phyloP scores from a whole-genome alignment of 164 flowering plant species.

The Houttuynia cordata region DNA sequence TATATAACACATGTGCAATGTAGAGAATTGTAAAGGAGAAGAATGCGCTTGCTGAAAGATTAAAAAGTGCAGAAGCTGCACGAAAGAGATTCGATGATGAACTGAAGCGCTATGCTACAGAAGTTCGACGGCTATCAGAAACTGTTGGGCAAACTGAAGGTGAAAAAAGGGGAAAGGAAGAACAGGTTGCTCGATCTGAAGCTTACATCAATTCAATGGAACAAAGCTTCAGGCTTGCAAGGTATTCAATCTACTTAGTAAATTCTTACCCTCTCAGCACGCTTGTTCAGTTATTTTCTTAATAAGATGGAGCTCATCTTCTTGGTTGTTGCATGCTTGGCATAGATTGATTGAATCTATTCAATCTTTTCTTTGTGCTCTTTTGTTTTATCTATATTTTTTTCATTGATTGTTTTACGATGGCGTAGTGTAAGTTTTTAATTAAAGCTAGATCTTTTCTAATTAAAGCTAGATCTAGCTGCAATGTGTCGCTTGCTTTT shows the following conservation, averaged over 20 bases:
- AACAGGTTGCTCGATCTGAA: slow-evolving; percentile 90
- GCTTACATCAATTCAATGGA: slow-evolving; percentile 91
- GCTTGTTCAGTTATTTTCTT: too few species aligned
- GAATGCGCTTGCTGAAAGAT: slow-evolving; percentile 86
- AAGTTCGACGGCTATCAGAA: slow-evolving; percentile 73
- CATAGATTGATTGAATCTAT: too few species aligned
- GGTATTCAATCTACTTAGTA: slow-evolving; percentile 30
- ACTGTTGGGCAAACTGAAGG: slow-evolving; percentile 93
- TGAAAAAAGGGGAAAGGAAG: slow-evolving; percentile 91
- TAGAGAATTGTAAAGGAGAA: slow-evolving; percentile 96
- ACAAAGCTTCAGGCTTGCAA: slow-evolving; percentile 77
- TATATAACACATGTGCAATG: too few species aligned
- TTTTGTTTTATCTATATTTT: too few species aligned
- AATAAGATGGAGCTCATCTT: too few species aligned
- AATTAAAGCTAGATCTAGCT: too few species aligned
- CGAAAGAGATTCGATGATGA: slow-evolving; percentile 91
- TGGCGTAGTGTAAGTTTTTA: too few species aligned
- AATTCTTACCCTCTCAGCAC: background rate
- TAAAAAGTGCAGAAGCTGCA: slow-evolving; percentile 81
- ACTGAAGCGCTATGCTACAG: slow-evolving; percentile 78
- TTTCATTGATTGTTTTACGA: too few species aligned
- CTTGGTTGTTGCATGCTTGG: too few species aligned
- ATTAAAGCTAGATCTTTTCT: too few species aligned
- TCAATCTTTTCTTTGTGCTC: too few species aligned
- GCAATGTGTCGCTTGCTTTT: background rate